phyloP scores from a whole-genome alignment of 192 early-diverging fungal genomes.

The Backusella luteola region DNA sequence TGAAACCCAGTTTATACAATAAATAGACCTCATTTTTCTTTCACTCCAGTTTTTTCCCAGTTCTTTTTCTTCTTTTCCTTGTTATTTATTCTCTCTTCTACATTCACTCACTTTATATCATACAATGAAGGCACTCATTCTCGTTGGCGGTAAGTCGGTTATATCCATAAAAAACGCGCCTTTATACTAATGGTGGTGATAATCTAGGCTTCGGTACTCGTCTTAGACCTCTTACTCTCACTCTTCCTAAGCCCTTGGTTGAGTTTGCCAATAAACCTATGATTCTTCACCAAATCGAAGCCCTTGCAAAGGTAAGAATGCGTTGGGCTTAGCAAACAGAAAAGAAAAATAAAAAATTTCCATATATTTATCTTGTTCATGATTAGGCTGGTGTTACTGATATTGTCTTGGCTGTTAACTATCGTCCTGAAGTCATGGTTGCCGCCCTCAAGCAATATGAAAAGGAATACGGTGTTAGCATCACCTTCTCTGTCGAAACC shows the following conservation, averaged over 20 bases:
- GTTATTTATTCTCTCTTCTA: neutral
- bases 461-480: slow-evolving; percentile 85
- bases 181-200: neutral
- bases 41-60: slow-evolving; percentile 1
- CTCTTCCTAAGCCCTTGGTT: slow-evolving; percentile 98
- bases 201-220: slow-evolving; percentile 92
- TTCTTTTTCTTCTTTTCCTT: neutral
- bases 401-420: slow-evolving; percentile 98
- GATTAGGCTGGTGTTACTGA: slow-evolving; percentile 93
- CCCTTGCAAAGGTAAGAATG: slow-evolving; percentile 82
- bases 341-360: neutral
- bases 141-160: slow-evolving; percentile 67
- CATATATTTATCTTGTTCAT: neutral
- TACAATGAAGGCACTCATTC: slow-evolving; percentile 76
- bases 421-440: slow-evolving; percentile 98
- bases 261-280: slow-evolving; percentile 99
- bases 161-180: neutral
- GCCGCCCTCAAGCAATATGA: slow-evolving; percentile 92
- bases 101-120: neutral
- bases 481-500: slow-evolving; percentile 95
- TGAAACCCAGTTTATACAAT: neutral
- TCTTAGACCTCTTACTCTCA: slow-evolving; percentile 94
- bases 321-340: neutral
- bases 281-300: slow-evolving; percentile 99
- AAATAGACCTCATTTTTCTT: neutral